Evolutionary conservation across 164 flowering plant genomes (phyloP).

Genomic region (Akebia trifoliata): DNA sequence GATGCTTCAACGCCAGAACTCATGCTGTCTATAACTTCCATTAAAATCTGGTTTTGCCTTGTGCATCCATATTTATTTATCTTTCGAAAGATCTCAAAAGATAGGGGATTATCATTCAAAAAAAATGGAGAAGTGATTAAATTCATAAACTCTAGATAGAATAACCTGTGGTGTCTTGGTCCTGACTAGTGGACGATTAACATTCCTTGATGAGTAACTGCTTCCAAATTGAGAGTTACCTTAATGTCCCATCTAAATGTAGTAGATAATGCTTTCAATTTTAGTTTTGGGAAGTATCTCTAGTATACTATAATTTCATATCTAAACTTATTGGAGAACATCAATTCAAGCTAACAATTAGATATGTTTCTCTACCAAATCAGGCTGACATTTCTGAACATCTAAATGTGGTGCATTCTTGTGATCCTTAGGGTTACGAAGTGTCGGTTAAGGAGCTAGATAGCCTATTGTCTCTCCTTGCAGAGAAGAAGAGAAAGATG

Average conservation of each 20-base stretch:
- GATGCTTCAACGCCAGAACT: too few relatives aligned
- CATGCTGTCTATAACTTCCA: too few relatives aligned
- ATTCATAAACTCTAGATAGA: too few relatives aligned
- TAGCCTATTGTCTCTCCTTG: constrained; percentile 58
- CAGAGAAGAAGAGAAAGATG: constrained; percentile 89
- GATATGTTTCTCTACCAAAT: not conserved
- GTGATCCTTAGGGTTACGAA: constrained; percentile 69
- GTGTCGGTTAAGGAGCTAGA: constrained; percentile 87
- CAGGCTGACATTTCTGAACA: not conserved
- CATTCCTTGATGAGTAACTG: not conserved
- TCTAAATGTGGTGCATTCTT: constrained; percentile 23
- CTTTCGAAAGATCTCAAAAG: too few relatives aligned
- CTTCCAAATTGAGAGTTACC: not conserved
- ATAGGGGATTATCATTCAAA: too few relatives aligned
- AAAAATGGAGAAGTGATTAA: too few relatives aligned
- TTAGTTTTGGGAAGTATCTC: too few relatives aligned
- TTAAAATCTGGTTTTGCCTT: too few relatives aligned
- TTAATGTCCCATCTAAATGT: too few relatives aligned
- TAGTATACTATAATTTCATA: not conserved
- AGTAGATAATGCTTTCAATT: too few relatives aligned
- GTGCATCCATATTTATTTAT: too few relatives aligned
- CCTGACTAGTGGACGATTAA: not conserved
- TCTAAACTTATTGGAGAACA: not conserved
- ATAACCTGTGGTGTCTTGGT: too few relatives aligned
- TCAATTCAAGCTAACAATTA: not conserved